A percentile compares a stretch with the other conserved stretches of the same genome.
These are phyloP conservation scores for Podospora fimiseda DNA, from an alignment of 495 filamentous ascomycete genomes.

Conservation along the genomic window DNA sequence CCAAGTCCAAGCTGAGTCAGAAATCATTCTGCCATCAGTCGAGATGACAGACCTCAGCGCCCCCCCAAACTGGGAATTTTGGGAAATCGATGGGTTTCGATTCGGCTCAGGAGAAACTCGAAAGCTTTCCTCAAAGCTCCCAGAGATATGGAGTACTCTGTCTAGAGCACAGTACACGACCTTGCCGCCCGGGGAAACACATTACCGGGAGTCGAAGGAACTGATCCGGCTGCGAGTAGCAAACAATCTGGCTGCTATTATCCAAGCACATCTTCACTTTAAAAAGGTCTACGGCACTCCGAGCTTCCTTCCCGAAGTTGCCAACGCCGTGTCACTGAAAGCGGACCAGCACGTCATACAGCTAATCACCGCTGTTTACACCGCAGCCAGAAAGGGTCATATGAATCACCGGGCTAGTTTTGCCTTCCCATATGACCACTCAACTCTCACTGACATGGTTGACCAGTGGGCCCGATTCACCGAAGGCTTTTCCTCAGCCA, in stretches of 20 bases:
- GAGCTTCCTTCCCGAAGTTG: not conserved
- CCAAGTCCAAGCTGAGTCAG: not conserved
- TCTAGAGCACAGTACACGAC: not conserved
- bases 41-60: not conserved
- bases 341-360: not conserved
- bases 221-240: not conserved
- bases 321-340: not conserved
- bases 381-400: not conserved
- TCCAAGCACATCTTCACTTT: not conserved
- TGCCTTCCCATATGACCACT: not conserved
- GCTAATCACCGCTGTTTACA: not conserved
- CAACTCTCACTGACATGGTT: not conserved
- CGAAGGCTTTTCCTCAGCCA: not conserved
- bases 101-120: not conserved
- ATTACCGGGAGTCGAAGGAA: not conserved
- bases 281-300: not conserved
- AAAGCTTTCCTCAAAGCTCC: not conserved
- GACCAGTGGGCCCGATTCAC: not conserved
- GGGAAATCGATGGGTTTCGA: conserved; percentile 8
- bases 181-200: not conserved
- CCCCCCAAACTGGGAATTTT: not conserved
- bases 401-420: not conserved
- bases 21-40: not conserved
- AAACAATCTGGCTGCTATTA: not conserved
- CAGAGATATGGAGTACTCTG: not conserved